Evolutionary conservation across 1,139 yeast genomes (phyloP), one percentile per base, ranked within the genome.

Genomic region (Magnusiomyces fungicola): DNA sequence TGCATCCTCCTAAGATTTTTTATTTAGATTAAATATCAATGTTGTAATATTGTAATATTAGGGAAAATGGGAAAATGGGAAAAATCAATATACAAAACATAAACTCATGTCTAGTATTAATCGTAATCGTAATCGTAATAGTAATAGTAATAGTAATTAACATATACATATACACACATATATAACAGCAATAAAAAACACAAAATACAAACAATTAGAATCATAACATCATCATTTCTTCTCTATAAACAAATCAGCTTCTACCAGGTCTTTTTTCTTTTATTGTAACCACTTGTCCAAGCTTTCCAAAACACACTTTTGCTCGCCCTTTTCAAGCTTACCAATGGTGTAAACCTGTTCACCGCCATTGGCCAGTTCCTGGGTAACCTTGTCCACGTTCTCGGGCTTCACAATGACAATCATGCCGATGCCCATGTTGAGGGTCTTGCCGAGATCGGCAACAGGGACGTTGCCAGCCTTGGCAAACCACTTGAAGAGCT

Each of bases 371-470:
- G 72, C 68, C 55, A 92, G 74, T 56, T 78, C 70, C 52, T 71
- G 64, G 46, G 73, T 70, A 18, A 82, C 83, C 55, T 71, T 70
- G 1, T 73, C 79, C 22, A 79, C 96, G 51, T 85, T 78, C 51
- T 75, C 80, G 9, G 65, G 60, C 54, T 68, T 67, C 33, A 88
- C 97, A 61, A 92, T 84, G 48, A 85, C 79, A 38, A 88, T 92
- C 98, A 94, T 94, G 61, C 98, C 99, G 59, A 94, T 78, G 70
- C 99, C 99, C 76, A 90, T 77, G 69, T 94, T 94, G 67, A 94
- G 78, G 3, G 98, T 94, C 75, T 88, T 90, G 63, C 88, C 73
- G 56, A 88, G 80, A 67, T 94, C 98, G 19, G 72, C 73, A 49
- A 76, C 72, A 48, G 98, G 98, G 43, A 94, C 95, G 59, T 83